These are phyloP conservation scores for Talaromyces pinophilus DNA, from an alignment of 2,329 filamentous ascomycete genomes.

Conservation along the genomic window DNA sequence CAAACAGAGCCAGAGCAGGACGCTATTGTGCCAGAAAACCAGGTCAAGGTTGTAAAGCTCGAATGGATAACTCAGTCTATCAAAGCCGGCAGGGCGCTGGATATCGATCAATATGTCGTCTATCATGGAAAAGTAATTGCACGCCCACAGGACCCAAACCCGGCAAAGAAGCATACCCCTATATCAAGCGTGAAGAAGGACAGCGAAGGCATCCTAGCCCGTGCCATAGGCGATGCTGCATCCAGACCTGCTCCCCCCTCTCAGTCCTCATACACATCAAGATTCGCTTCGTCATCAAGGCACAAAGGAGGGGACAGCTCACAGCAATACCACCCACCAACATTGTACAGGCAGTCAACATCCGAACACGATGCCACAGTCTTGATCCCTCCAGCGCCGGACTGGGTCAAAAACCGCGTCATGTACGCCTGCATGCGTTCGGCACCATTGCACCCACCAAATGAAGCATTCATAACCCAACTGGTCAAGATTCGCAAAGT, in stretches of 20 bases:
- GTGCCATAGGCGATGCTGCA: constrained; percentile 54
- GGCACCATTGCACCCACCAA: constrained; percentile 69
- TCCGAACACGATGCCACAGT: constrained; percentile 68
- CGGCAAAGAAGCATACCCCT: neutral
- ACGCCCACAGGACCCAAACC: constrained; percentile 32
- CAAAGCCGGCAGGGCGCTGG: constrained; percentile 44
- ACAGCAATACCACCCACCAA: constrained; percentile 36
- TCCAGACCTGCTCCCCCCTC: constrained; percentile 20
- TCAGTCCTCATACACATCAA: constrained; percentile 21
- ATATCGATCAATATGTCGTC: constrained; percentile 53
- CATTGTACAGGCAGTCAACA: constrained; percentile 69
- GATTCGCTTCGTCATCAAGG: constrained; percentile 29
- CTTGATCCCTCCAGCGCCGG: constrained; percentile 66
- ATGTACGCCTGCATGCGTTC: constrained; percentile 79
- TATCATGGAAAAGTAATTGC: constrained; percentile 52
- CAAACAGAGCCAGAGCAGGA: neutral
- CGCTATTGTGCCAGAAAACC: constrained; percentile 27
- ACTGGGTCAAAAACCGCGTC: constrained; percentile 64
- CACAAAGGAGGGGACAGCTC: constrained; percentile 17
- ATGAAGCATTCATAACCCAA: constrained; percentile 71
- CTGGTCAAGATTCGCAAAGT: constrained; percentile 73
- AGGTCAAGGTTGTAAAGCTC: constrained; percentile 54
- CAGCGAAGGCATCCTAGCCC: constrained; percentile 25
- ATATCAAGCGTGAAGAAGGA: neutral
- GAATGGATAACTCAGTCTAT: constrained; percentile 58